Evolutionary conservation across 176 grass and related monocot species (phyloP).

Genomic region (Avena insularis): DNA sequence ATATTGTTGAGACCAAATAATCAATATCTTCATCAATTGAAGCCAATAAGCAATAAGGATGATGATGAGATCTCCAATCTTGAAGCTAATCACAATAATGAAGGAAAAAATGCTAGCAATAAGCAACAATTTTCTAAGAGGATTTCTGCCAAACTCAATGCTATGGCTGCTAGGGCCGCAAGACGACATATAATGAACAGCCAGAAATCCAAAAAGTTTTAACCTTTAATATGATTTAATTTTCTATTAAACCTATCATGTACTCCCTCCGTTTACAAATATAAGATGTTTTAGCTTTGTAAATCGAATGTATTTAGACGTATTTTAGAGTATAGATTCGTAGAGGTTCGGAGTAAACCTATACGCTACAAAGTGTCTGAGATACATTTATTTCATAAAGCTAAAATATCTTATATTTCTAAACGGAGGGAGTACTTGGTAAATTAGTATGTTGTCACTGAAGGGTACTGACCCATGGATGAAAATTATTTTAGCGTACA

Average conservation of each 20-base stretch:
- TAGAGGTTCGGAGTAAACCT: too few relatives aligned
- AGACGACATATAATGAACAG: slow-evolving; percentile 3
- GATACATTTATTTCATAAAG: too few relatives aligned
- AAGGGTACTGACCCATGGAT: not conserved
- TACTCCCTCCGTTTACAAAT: too few relatives aligned
- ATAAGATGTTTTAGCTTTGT: too few relatives aligned
- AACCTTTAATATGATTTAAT: not conserved
- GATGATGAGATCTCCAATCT: not conserved
- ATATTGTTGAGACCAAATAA: not conserved
- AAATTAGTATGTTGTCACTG: not conserved
- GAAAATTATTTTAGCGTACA: not conserved
- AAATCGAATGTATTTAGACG: too few relatives aligned
- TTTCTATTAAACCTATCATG: not conserved
- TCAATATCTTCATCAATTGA: not conserved
- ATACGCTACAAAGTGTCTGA: too few relatives aligned
- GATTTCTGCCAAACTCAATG: slow-evolving; percentile 46
- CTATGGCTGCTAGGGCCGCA: slow-evolving; percentile 20
- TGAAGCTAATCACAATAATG: slow-evolving; percentile 1
- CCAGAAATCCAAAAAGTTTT: not conserved
- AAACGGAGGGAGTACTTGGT: not conserved
- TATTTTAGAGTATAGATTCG: too few relatives aligned
- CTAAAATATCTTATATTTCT: too few relatives aligned
- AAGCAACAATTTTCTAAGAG: slow-evolving; percentile 45
- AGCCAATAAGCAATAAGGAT: not conserved
- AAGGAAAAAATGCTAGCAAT: slow-evolving; percentile 16